Percentiles rank a stretch among this genome's conserved stretches.
Conservation (phyloP, 116 monocot species). For the Posidonia oceanica region DNA sequence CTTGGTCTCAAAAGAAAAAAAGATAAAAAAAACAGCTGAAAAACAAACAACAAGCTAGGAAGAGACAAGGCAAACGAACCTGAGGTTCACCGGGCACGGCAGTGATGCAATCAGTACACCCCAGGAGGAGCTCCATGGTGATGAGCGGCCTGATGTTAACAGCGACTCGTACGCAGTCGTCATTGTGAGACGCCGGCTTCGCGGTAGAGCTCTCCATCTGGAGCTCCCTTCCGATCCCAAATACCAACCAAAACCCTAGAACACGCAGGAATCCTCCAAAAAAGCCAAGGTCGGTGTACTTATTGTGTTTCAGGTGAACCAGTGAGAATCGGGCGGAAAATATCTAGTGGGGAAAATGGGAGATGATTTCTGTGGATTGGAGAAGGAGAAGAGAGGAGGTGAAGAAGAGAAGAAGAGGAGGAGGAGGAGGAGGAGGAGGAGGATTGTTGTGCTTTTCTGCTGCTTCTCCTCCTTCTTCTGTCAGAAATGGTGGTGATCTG, state of each 20-base stretch:
- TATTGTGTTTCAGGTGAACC: neutral
- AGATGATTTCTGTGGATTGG: neutral
- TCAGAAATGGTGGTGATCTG: too few species aligned
- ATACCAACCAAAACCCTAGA: too few species aligned
- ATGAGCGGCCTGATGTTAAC: slow-evolving; percentile 86
- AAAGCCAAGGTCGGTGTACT: too few species aligned
- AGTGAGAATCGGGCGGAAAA: neutral
- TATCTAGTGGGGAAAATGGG: neutral
- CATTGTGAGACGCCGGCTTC: slow-evolving; percentile 11
- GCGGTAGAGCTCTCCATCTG: slow-evolving; percentile 31
- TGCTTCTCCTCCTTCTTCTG: too few species aligned
- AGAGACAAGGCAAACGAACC: slow-evolving; percentile 18
- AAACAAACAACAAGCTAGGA: neutral
- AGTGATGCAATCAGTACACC: slow-evolving; percentile 77
- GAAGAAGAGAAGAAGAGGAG: neutral
- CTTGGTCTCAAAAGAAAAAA: neutral
- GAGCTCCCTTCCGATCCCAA: neutral
- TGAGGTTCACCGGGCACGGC: slow-evolving; percentile 82
- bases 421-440: neutral
- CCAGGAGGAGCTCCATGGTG: slow-evolving; percentile 49
- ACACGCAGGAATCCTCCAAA: too few species aligned
- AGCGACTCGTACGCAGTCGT: slow-evolving; percentile 77
- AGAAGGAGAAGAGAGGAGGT: neutral
- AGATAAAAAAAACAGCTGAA: neutral
- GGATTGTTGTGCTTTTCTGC: neutral